Conservation (phyloP, 805 yeast genomes). For the Starmera quercuum region DNA sequence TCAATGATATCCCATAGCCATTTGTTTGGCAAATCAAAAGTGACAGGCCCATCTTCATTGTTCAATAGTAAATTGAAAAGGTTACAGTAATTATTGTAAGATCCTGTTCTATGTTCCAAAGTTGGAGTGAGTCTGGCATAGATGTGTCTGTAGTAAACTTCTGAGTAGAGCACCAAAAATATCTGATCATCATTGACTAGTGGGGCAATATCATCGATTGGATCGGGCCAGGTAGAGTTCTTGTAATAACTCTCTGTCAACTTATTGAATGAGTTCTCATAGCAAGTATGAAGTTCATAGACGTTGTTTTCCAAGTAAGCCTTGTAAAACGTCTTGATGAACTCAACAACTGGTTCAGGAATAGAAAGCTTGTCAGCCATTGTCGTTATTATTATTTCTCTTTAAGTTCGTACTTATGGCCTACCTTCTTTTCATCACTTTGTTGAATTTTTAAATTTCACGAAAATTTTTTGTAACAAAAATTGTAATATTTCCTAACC, state of each 20-base stretch:
- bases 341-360: slow-evolving; percentile 37
- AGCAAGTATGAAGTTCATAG: slow-evolving; percentile 35
- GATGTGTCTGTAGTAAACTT: slow-evolving; percentile 42
- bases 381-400: too few relatives aligned
- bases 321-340: slow-evolving; percentile 35
- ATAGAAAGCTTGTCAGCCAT: slow-evolving; percentile 13
- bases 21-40: slow-evolving; percentile 37
- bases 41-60: slow-evolving; percentile 33
- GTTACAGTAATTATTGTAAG: slow-evolving; percentile 42
- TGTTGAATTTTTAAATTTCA: too few relatives aligned
- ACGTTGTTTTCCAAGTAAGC: slow-evolving; percentile 34
- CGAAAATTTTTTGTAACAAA: too few relatives aligned
- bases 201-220: slow-evolving; percentile 32
- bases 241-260: slow-evolving; percentile 37
- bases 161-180: slow-evolving; percentile 38
- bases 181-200: slow-evolving; percentile 36
- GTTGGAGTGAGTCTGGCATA: slow-evolving; percentile 36
- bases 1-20: slow-evolving; percentile 49
- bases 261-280: slow-evolving; percentile 36
- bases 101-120: slow-evolving; percentile 35
- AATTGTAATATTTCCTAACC: too few relatives aligned
- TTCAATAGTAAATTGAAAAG: slow-evolving; percentile 38
- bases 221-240: slow-evolving; percentile 38
- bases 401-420: too few relatives aligned
- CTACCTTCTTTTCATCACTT: too few relatives aligned